Conservation (phyloP, 306 rosid genomes). For the Pterocarpus santalinus region DNA sequence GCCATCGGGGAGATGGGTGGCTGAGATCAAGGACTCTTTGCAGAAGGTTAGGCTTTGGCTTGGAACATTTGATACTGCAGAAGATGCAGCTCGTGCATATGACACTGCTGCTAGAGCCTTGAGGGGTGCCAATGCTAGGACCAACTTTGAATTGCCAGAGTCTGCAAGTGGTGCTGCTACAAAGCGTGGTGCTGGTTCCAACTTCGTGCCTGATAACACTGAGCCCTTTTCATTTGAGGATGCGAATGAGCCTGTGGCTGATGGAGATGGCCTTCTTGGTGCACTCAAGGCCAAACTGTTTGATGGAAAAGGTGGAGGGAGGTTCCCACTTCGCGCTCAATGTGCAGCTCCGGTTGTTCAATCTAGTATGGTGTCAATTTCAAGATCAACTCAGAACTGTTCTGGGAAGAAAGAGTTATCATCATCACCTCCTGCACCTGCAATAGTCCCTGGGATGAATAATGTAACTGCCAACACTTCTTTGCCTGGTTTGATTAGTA, state of each 20-base stretch:
- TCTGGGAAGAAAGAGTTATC: slow-evolving; percentile 38
- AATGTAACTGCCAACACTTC: neutral
- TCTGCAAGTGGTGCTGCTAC: neutral
- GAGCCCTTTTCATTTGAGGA: slow-evolving; percentile 80
- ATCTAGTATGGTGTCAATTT: slow-evolving; percentile 8
- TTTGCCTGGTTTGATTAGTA: neutral
- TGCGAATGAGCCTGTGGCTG: slow-evolving; percentile 41
- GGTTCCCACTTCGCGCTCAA: slow-evolving; percentile 26
- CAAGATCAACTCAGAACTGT: slow-evolving; percentile 41
- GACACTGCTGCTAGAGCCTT: slow-evolving; percentile 72
- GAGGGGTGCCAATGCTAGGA: slow-evolving; percentile 75
- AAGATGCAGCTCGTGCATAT: slow-evolving; percentile 79
- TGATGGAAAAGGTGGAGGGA: slow-evolving; percentile 51
- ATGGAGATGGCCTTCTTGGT: slow-evolving; percentile 61
- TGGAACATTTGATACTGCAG: slow-evolving; percentile 77
- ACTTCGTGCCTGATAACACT: neutral
- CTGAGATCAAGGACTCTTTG: slow-evolving; percentile 83
- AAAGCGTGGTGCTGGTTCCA: slow-evolving; percentile 16
- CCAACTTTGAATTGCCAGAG: slow-evolving; percentile 69
- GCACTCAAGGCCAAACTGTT: slow-evolving; percentile 72
- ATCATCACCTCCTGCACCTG: neutral
- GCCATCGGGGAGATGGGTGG: slow-evolving; percentile 91
- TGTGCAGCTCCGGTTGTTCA: neutral
- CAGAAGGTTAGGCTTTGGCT: slow-evolving; percentile 86
- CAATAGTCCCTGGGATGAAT: slow-evolving; percentile 1